Conservation (phyloP, 2,329 filamentous ascomycete species). For the Simplicillium sp. region DNA sequence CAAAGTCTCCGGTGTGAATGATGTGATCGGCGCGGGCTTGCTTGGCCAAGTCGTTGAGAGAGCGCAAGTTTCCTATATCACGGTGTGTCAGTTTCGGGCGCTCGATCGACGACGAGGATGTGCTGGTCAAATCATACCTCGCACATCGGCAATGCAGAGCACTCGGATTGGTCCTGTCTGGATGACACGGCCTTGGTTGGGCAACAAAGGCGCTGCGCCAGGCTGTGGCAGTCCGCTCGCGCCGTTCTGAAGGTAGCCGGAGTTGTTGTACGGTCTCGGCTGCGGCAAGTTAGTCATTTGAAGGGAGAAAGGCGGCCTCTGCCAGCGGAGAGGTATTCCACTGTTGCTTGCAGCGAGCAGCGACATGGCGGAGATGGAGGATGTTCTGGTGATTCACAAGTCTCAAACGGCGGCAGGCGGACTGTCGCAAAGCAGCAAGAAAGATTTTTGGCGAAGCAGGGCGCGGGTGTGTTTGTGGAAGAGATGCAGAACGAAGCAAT, state of each 20-base stretch:
- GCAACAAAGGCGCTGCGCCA: conserved; percentile 54
- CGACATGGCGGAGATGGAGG: too few species aligned
- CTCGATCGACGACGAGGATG: conserved; percentile 3
- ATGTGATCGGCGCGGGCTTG: conserved; percentile 94
- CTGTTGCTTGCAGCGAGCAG: neutral
- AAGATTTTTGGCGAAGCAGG: too few species aligned
- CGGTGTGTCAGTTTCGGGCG: conserved; percentile 9
- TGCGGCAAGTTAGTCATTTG: conserved; percentile 17
- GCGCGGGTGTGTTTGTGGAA: too few species aligned
- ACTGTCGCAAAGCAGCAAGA: too few species aligned
- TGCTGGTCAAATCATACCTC: conserved; percentile 39
- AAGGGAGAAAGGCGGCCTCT: neutral
- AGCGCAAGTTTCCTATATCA: conserved; percentile 77
- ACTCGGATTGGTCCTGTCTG: conserved; percentile 58
- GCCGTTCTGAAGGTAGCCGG: conserved; percentile 56
- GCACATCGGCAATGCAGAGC: conserved; percentile 62
- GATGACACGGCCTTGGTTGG: conserved; percentile 58
- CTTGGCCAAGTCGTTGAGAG: conserved; percentile 91
- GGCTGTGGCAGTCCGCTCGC: conserved; percentile 41
- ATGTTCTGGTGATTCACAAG: too few species aligned
- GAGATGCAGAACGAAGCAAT: too few species aligned
- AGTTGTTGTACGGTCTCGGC: conserved; percentile 37
- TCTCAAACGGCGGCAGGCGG: too few species aligned
- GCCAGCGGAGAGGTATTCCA: neutral
- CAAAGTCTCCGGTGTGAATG: conserved; percentile 97